Evolutionary conservation across 495 filamentous ascomycete species (phyloP), one percentile per base, ranked within the genome.

Genomic region (Aspergillus bertholletiae): DNA sequence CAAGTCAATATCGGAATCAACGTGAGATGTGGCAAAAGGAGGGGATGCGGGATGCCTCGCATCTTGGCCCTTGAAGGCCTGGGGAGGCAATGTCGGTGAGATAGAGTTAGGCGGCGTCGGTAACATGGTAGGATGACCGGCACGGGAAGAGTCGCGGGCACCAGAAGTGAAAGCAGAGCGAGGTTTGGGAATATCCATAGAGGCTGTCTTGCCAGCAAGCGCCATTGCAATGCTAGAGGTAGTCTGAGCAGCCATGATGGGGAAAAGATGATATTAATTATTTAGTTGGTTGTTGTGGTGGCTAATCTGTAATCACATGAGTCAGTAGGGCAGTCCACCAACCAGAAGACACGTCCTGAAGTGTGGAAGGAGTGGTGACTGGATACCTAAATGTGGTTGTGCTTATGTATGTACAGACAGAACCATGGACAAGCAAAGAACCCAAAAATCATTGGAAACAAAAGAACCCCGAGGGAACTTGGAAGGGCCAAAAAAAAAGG

Each of bases 51-150:
- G 68, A 41, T 64, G 69, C 34, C 61, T 72, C 39, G 59, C 64
- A 23, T 64, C 62, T 59, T 69, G 73, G 21, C 65, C 63, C 61
- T 83, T 84, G 64, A 89, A 86, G 61, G 83, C 85, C 56, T 92
- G 90, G 43, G 94, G 88, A 60, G 88, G 85, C 48, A 97, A 82
- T 49, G 83, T 86, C 27, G 93, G 94, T 34, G 93, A 97, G 69
- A 97, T 92, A 66, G 94, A 97, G 75, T 95, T 95, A 49, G 93
- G 93, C 63, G 93, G 93, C 72, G 93, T 97, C 47, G 87, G 92
- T 61, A 97, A 85, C 72, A 80, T 76, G 51, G 64, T 65, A 57
- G 80, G 74, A 72, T 80, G 77, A 59, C 75, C 76, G 51, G 72
- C 73, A 74, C 76, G 81, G 69, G 79, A 71, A 72, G 82, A 64